Conservation (phyloP, 2,329 filamentous ascomycete genomes). For the Penicillium corylophilum region DNA sequence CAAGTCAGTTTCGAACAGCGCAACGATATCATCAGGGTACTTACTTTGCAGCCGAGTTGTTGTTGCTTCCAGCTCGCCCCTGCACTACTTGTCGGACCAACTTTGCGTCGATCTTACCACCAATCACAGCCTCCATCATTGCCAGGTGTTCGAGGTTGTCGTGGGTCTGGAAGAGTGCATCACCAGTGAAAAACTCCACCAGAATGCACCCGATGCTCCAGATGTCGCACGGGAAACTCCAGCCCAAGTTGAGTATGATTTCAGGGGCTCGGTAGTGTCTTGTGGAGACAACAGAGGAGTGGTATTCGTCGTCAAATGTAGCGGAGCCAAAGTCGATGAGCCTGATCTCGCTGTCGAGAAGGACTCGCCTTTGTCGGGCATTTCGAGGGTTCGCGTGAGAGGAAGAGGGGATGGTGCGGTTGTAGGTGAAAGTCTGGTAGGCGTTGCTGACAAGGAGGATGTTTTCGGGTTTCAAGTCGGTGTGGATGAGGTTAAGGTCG, state of each 20-base stretch:
- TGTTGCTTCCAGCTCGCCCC: slow-evolving; percentile 49
- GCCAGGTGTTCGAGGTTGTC: slow-evolving; percentile 67
- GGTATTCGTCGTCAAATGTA: slow-evolving; percentile 68
- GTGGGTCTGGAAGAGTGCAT: slow-evolving; percentile 67
- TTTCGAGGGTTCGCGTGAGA: slow-evolving; percentile 58
- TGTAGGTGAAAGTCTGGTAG: slow-evolving; percentile 69
- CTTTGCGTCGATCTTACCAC: slow-evolving; percentile 54
- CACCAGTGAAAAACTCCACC: slow-evolving; percentile 67
- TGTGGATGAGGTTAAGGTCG: slow-evolving; percentile 96
- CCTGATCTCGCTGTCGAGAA: slow-evolving; percentile 65
- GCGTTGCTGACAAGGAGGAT: slow-evolving; percentile 64
- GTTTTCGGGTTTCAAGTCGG: slow-evolving; percentile 69
- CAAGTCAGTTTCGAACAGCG: slow-evolving; percentile 30
- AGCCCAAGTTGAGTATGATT: slow-evolving; percentile 66
- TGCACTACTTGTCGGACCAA: slow-evolving; percentile 55
- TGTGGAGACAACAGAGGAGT: slow-evolving; percentile 66
- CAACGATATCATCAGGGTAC: slow-evolving; percentile 31
- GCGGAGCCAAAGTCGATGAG: slow-evolving; percentile 68
- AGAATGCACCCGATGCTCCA: slow-evolving; percentile 70
- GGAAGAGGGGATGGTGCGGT: slow-evolving; percentile 65
- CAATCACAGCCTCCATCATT: slow-evolving; percentile 67
- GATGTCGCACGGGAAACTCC: slow-evolving; percentile 68
- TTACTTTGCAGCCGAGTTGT: slow-evolving; percentile 59
- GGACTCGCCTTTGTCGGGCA: slow-evolving; percentile 61
- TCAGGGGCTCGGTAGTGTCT: slow-evolving; percentile 66